Base-by-base conservation (phyloP, 768 basidiomycete species). In the Lentinula raphanica region DNA sequence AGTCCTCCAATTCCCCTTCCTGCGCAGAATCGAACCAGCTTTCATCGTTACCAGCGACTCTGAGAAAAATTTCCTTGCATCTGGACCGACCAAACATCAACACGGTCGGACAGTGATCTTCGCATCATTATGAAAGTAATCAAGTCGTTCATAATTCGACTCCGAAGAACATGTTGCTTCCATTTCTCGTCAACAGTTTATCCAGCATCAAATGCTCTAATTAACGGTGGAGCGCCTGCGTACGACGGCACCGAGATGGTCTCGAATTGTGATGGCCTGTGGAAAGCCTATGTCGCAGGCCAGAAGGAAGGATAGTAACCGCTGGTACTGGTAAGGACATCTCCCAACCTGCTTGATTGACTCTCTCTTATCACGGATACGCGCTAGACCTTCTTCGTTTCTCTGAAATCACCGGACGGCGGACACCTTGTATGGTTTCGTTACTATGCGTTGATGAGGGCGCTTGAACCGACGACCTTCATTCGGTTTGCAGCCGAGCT, bases 141-240 rank as follows among this genome's bases (percentile, higher is more conserved):
- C 80, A 86, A 60, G 74, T 76, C 55, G 63, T 63, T 17, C 79
- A 79, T 2, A 62, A 65, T 6, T 64, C 66, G n/a, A n/a, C n/a
- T n/a, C n/a, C 1, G 73, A 72, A 55, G 80, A 86, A 62, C 78
- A 77, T 60, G 74, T 92, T 68, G 91, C 80, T 1, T 81, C 87
- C 38, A 71, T 93, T 39, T 92, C 90, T 1, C 81, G 87, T 25
- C 79, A 91, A 3, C 78, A 76, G 42, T 68, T 68, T 32, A 82
- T 82, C 60, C 92, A 92, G 66, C 89, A 88, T 5, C 81, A 91
- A 54, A 86, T 92, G 90, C 90, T 11, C 90, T 90, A 2, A 89
- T 91, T 1, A 81, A 84, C 58, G 90, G 90, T n/a, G 79, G 85
- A 28, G 82, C 85, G 0, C 83, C 81, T 49, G 85, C n/a, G n/a